These are phyloP conservation scores for Spathaspora boniae DNA, from an alignment of 805 yeast species.

Conservation along the genomic window DNA sequence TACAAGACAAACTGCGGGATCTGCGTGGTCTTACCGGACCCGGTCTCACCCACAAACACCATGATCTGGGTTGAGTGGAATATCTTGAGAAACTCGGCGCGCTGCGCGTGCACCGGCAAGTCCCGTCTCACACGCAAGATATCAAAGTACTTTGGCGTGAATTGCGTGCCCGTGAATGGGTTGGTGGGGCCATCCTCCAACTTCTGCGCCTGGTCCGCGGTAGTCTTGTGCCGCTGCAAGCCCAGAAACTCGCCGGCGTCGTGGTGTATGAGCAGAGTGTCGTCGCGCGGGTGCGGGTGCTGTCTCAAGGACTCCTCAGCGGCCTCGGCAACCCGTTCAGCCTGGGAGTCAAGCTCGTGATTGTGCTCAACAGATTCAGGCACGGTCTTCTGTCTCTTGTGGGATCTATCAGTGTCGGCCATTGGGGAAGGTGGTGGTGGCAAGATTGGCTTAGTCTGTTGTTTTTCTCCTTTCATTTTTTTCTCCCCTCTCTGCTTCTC, in stretches of 20 bases:
- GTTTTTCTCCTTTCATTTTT: too few relatives aligned
- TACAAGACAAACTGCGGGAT: constrained; percentile 92
- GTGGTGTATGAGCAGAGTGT: constrained; percentile 45
- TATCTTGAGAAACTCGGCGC: constrained; percentile 80
- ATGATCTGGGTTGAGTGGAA: constrained; percentile 88
- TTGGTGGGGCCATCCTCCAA: constrained; percentile 60
- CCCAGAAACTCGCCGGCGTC: constrained; percentile 64
- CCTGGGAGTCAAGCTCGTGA: constrained; percentile 43
- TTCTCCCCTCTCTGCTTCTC: too few relatives aligned
- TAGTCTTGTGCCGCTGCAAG: constrained; percentile 58
- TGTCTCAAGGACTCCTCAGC: constrained; percentile 52
- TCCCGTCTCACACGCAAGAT: constrained; percentile 78
- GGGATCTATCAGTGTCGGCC: too few relatives aligned
- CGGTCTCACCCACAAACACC: constrained; percentile 99
- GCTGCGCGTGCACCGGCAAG: constrained; percentile 90
- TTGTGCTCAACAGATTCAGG: too few relatives aligned
- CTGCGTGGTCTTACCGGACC: constrained; percentile 98
- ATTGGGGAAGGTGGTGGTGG: too few relatives aligned
- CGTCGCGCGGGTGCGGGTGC: constrained; percentile 44
- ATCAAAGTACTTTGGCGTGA: constrained; percentile 66
- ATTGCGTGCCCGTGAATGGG: constrained; percentile 73
- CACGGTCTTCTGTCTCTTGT: constrained; percentile 48
- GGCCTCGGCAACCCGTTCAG: constrained; percentile 64
- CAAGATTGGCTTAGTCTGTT: too few relatives aligned
- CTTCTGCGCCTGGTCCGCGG: constrained; percentile 56